A percentile compares a stretch with the other conserved stretches of the same genome.
These are phyloP conservation scores for Coniophora puteana DNA, from an alignment of 1,284 basidiomycete species.

Conservation along the genomic window DNA sequence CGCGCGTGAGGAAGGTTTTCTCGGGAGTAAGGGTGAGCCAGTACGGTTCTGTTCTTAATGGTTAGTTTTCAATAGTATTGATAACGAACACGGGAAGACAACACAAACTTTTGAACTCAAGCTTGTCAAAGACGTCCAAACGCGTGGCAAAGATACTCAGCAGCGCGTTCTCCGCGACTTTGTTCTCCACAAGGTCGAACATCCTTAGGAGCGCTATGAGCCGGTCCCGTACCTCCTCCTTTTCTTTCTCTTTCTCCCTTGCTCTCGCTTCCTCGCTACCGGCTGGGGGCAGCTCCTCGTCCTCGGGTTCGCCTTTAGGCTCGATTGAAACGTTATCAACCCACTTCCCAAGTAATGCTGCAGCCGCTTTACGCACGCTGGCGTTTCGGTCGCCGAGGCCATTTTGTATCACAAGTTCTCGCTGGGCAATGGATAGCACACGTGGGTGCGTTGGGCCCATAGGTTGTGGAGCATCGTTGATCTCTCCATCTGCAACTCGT, in stretches of 20 bases:
- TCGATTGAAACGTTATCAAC: no score
- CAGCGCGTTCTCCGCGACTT: conserved; percentile 66
- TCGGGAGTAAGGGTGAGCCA: conserved; percentile 81
- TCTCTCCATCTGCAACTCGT: no score
- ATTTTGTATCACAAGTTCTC: conserved; percentile 75
- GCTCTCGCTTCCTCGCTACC: no score
- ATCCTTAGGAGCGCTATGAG: conserved; percentile 55
- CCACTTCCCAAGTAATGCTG: conserved; percentile 74
- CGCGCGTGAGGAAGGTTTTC: conserved; percentile 79
- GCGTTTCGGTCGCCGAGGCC: conserved; percentile 89
- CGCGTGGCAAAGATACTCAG: conserved; percentile 60
- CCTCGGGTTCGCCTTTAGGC: no score
- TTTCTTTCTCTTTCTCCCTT: conserved; percentile 38
- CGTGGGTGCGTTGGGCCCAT: conserved; percentile 65
- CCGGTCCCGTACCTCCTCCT: conserved; percentile 42
- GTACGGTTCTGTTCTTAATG: conserved; percentile 52
- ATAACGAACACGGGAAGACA: background rate
- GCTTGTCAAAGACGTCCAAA: conserved; percentile 55
- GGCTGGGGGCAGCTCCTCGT: no score
- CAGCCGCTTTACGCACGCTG: conserved; percentile 77
- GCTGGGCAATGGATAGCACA: conserved; percentile 69
- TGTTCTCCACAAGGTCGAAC: conserved; percentile 61
- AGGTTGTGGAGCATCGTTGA: no score
- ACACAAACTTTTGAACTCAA: conserved; percentile 70
- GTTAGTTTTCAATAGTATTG: background rate